Conservation (phyloP, 1,284 basidiomycete species). For the Melanopsichium pennsylvanicum region DNA sequence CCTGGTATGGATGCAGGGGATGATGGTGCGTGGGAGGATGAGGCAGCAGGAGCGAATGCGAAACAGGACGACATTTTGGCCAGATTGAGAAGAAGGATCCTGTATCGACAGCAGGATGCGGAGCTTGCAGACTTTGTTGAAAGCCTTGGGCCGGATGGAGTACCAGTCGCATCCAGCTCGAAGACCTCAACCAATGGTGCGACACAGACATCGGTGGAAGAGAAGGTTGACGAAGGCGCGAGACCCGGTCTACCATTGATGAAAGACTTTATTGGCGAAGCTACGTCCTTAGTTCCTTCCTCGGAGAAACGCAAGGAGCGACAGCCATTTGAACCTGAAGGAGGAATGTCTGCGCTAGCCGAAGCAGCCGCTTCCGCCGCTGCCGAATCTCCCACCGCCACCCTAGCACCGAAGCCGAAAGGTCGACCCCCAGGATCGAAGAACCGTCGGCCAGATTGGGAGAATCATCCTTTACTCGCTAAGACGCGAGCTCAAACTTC, state of each 20-base stretch:
- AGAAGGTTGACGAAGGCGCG: conserved; percentile 16
- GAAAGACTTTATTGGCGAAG: not conserved
- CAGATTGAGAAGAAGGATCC: conserved; percentile 30
- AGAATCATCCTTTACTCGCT: conserved; percentile 26
- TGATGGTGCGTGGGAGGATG: conserved; percentile 25
- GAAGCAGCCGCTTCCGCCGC: conserved; percentile 22
- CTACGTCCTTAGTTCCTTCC: conserved; percentile 5
- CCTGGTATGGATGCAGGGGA: conserved; percentile 16
- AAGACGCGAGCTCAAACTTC: conserved; percentile 15
- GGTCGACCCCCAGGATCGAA: conserved; percentile 35
- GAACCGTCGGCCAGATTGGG: conserved; percentile 37
- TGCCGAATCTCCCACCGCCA: conserved; percentile 17
- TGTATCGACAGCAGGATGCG: conserved; percentile 38
- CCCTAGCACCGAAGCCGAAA: conserved; percentile 18
- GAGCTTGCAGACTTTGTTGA: conserved; percentile 42
- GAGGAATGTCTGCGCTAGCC: conserved; percentile 25
- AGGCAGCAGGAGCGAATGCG: too few species aligned
- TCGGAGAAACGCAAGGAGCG: conserved; percentile 43
- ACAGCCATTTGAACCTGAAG: conserved; percentile 35
- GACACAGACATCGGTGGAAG: not conserved
- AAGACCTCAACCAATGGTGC: conserved; percentile 4
- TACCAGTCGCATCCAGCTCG: not conserved
- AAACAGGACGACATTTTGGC: conserved; percentile 41
- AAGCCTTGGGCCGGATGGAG: conserved; percentile 17
- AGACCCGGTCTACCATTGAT: conserved; percentile 14